Percentiles rank a stretch among this genome's conserved stretches.
These are phyloP conservation scores for Paecilomyces variotii DNA, from an alignment of 2,329 filamentous ascomycete genomes.

Conservation along the genomic window DNA sequence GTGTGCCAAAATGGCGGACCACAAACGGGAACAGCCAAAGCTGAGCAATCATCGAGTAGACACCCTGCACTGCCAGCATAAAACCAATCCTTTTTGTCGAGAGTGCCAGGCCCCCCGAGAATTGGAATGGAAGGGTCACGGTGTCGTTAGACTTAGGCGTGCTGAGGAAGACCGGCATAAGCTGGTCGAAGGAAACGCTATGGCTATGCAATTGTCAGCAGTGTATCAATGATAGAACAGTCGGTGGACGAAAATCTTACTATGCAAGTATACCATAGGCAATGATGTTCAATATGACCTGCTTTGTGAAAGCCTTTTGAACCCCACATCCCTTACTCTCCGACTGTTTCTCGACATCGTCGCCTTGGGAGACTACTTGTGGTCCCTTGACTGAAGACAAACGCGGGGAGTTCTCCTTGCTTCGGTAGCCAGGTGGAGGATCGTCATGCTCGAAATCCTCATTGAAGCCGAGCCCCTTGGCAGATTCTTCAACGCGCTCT, in stretches of 20 bases:
- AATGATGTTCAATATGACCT: conserved; percentile 78
- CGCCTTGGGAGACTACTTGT: conserved; percentile 23
- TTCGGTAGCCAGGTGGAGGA: conserved; percentile 60
- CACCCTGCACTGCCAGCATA: conserved; percentile 79
- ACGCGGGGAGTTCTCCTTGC: conserved; percentile 47
- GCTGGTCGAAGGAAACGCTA: conserved; percentile 91
- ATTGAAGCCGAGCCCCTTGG: conserved; percentile 8
- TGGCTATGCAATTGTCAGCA: conserved; percentile 52
- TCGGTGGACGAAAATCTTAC: conserved; percentile 50
- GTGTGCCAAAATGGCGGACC: conserved; percentile 64
- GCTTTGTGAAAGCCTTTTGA: conserved; percentile 66
- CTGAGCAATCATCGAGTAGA: conserved; percentile 83
- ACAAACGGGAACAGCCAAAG: conserved; percentile 75
- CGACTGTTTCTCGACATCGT: conserved; percentile 34
- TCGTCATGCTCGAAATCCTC: conserved; percentile 53
- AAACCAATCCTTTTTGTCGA: conserved; percentile 77
- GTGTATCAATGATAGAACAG: conserved; percentile 2
- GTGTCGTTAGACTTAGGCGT: conserved; percentile 47
- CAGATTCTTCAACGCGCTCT: conserved; percentile 14
- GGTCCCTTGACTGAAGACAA: conserved; percentile 28
- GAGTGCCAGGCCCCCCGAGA: conserved; percentile 77
- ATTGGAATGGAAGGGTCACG: conserved; percentile 72
- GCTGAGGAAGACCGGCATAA: conserved; percentile 86
- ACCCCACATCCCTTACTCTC: conserved; percentile 35
- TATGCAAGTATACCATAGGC: conserved; percentile 90